Base-by-base conservation (phyloP, 805 yeast species). In the Suhomyces canberraensis region DNA sequence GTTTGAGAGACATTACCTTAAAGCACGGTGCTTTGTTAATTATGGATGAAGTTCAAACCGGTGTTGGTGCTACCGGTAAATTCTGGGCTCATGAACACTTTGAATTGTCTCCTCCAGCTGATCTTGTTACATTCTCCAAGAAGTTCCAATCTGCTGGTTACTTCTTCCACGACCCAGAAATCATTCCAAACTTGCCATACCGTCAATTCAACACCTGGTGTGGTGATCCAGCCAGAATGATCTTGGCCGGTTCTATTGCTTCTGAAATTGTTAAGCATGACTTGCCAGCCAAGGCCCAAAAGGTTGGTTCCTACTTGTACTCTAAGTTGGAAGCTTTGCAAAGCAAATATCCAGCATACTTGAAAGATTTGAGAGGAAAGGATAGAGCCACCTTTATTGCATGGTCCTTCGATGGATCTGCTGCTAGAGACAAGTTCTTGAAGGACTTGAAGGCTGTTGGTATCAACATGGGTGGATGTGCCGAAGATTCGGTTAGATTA, bases 181-280 rank as follows among this genome's bases (percentile, higher is more conserved):
- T 85, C 42, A 72, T 81, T 49, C 95, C 95, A 54, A 72, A 78
- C 62, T 61, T 64, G 54, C 79, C 95, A n/a, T 85, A 82, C 75
- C 79, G 95, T 62, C 95, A 86, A 72, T 85, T 85, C 76, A 85
- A 85, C 79, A 85, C 95, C 41, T 85, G 95, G 95, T 84, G 91
- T 67, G 95, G 95, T 53, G 95, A 85, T 66, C 90, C 95, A 60
- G 82, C 89, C 41, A 79, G 81, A 65, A 75, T 84, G 59, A 68
- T 85, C 52, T 71, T 87, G 51, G 84, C 90, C 39, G 80, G 83
- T 54, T 79, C 86, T 47, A 83, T 86, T 56, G 78, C 77, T 52
- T 59, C 73, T 47, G 89, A 85, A 66, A 68, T 84, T 33, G 63
- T 67, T 33, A 76, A 77, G 49, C 63, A 84, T 56, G 75, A 78